phyloP scores from a whole-genome alignment of 495 filamentous ascomycete species.

The Penicillium cataractarum region DNA sequence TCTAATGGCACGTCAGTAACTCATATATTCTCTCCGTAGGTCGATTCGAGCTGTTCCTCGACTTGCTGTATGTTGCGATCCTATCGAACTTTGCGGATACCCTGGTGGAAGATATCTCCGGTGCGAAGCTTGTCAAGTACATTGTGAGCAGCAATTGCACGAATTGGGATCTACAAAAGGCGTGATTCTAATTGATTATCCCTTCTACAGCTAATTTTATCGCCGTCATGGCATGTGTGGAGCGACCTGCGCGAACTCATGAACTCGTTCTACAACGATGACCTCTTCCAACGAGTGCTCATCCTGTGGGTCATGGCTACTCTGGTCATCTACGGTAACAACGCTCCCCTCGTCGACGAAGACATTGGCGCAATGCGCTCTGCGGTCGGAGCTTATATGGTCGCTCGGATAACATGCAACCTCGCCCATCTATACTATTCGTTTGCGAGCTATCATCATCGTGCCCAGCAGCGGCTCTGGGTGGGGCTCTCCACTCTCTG shows the following conservation, averaged over 20 bases:
- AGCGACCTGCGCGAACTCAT: conserved; percentile 50
- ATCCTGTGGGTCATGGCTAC: conserved; percentile 54
- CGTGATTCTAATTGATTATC: neutral
- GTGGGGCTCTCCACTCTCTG: conserved; percentile 31
- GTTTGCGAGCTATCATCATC: conserved; percentile 43
- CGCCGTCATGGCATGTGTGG: conserved; percentile 54
- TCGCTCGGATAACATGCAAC: conserved; percentile 33
- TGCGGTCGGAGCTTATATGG: conserved; percentile 45
- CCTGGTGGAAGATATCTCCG: conserved; percentile 48
- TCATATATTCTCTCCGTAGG: conserved; percentile 21
- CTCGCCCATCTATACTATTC: conserved; percentile 38
- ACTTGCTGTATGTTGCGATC: conserved; percentile 50
- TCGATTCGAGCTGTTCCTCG: conserved; percentile 54
- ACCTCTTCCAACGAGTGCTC: conserved; percentile 47
- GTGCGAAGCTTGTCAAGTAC: conserved; percentile 47
- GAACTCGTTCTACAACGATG: conserved; percentile 55
- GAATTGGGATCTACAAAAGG: neutral
- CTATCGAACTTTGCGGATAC: conserved; percentile 49
- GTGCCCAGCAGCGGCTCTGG: conserved; percentile 41
- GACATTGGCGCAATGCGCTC: conserved; percentile 44
- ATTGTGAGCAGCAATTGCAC: conserved; percentile 32
- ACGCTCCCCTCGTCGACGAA: conserved; percentile 46
- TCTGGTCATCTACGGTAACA: conserved; percentile 52
- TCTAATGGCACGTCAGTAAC: neutral
- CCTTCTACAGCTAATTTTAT: conserved; percentile 39